Conservation (phyloP, 345 rosid genomes). For the Brassica rapa region DNA sequence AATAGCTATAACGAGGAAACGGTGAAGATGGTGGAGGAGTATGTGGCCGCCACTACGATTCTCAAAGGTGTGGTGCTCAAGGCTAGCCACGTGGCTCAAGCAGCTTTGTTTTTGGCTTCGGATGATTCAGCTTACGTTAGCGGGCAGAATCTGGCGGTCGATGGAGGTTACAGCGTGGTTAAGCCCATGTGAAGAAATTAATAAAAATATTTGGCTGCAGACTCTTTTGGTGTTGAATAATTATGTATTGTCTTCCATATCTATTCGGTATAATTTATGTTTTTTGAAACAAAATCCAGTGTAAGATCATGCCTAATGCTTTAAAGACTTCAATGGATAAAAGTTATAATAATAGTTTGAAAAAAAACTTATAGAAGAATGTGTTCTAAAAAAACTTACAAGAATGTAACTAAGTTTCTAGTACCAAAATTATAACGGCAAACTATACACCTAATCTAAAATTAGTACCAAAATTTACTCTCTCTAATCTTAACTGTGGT, state of each 20-base stretch:
- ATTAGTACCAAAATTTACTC: too few relatives aligned
- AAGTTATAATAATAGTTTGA: background rate
- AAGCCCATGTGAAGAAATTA: background rate
- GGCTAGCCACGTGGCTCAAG: background rate
- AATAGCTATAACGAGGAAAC: background rate
- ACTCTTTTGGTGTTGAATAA: background rate
- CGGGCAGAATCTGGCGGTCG: conserved; percentile 80
- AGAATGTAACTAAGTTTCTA: background rate
- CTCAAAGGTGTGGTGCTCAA: background rate
- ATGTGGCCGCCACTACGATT: background rate
- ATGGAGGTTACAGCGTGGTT: conserved; percentile 74
- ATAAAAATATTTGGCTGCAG: background rate
- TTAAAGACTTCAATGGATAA: background rate
- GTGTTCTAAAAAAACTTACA: too few relatives aligned
- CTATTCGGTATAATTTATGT: background rate
- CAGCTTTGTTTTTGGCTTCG: conserved; percentile 76
- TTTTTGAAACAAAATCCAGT: background rate
- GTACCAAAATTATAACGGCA: too few relatives aligned
- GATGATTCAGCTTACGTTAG: conserved; percentile 75
- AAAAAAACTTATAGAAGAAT: background rate
- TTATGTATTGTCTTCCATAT: background rate
- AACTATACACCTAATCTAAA: too few relatives aligned
- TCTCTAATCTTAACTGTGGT: too few relatives aligned
- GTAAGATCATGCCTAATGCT: background rate
- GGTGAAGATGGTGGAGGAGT: background rate